Conservation (phyloP, 768 basidiomycete species). For the Mycena capillaripes region DNA sequence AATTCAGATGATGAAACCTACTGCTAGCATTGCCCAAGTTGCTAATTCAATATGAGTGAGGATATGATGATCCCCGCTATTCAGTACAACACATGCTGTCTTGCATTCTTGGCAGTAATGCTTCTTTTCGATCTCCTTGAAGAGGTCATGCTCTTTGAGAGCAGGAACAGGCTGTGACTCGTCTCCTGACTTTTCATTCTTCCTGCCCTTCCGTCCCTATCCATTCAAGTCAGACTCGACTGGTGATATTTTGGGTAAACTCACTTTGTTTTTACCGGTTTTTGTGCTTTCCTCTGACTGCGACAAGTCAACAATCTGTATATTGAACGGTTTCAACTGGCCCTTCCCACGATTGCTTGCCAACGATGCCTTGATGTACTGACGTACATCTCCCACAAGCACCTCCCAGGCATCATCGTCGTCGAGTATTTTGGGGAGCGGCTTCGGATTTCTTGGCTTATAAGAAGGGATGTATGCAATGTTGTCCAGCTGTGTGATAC, state of each 20-base stretch:
- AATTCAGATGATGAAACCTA: background rate
- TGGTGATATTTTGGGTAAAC: background rate
- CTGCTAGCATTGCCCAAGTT: slow-evolving; percentile 6
- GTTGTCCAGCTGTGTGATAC: background rate
- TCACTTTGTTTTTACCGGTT: background rate
- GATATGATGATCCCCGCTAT: slow-evolving; percentile 3
- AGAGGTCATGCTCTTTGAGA: slow-evolving; percentile 6
- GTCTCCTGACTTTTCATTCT: background rate
- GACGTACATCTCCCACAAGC: background rate
- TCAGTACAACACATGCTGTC: background rate
- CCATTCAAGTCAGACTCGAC: background rate
- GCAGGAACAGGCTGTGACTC: background rate
- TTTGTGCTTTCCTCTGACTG: background rate
- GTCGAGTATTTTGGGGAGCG: background rate
- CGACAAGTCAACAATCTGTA: background rate
- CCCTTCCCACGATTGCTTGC: slow-evolving; percentile 13
- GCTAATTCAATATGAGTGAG: background rate
- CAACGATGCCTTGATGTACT: background rate
- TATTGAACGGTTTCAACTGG: background rate
- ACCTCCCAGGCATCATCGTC: background rate
- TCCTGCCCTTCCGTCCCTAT: background rate
- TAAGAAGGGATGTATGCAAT: slow-evolving; percentile 9
- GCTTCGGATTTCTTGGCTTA: slow-evolving; percentile 11
- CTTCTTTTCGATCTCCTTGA: background rate
- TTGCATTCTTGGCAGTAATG: slow-evolving; percentile 4